A percentile compares a stretch with the other conserved stretches of the same genome.
These are phyloP conservation scores for Pyrus betulifolia DNA, from an alignment of 306 rosid genomes.

Conservation along the genomic window DNA sequence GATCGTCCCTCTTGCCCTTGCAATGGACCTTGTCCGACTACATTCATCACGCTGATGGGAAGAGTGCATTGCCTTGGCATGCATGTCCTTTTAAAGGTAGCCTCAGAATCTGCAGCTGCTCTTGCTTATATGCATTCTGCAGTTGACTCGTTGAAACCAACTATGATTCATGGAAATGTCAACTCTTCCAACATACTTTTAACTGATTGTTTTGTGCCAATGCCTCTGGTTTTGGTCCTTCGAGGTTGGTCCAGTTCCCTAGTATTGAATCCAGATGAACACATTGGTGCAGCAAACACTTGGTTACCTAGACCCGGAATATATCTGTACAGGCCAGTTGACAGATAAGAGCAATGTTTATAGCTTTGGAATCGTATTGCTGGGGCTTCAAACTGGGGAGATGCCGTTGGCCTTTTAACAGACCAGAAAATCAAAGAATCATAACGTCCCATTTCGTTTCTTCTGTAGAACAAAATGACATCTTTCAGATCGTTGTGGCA, in stretches of 20 bases:
- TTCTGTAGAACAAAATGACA: neutral
- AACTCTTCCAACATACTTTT: constrained; percentile 3
- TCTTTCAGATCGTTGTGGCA: neutral
- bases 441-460: neutral
- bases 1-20: neutral
- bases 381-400: neutral
- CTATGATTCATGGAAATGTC: constrained; percentile 1
- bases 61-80: neutral
- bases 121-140: neutral
- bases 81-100: neutral
- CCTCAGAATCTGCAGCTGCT: neutral
- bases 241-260: neutral
- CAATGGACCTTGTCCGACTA: neutral
- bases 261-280: neutral
- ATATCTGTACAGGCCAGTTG: neutral
- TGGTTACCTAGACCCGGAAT: neutral
- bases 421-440: neutral
- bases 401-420: neutral
- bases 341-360: constrained; percentile 1
- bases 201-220: neutral
- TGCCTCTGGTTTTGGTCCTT: neutral
- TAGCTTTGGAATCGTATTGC: neutral
- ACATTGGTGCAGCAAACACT: neutral
- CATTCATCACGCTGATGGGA: neutral
- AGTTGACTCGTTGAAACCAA: neutral